phyloP scores from a whole-genome alignment of 495 filamentous ascomycete genomes.

The Podospora pseudopauciseta region DNA sequence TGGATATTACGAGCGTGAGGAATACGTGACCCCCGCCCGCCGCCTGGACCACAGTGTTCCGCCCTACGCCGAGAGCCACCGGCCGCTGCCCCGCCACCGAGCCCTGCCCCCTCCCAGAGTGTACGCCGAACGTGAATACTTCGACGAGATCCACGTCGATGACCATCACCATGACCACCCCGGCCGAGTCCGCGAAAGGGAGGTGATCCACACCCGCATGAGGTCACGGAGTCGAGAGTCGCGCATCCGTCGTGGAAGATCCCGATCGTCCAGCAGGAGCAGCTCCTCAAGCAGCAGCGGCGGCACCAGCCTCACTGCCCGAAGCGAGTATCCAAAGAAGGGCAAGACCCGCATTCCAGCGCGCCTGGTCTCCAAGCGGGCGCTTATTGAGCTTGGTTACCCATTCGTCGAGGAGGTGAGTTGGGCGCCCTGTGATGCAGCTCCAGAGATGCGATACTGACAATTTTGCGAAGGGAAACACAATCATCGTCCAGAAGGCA shows the following conservation, averaged over 20 bases:
- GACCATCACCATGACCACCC: constrained; percentile 60
- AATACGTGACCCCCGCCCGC: constrained; percentile 41
- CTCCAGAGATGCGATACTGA: constrained; percentile 26
- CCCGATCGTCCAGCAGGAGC: constrained; percentile 38
- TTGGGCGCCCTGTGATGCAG: neutral
- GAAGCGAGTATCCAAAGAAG: constrained; percentile 68
- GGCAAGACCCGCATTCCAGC: constrained; percentile 84
- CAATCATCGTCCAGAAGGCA: constrained; percentile 73
- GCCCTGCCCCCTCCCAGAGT: constrained; percentile 45
- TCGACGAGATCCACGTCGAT: constrained; percentile 65
- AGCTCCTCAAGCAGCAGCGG: constrained; percentile 42
- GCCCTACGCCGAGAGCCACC: constrained; percentile 47
- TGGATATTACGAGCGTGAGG: constrained; percentile 46
- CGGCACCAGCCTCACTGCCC: constrained; percentile 43
- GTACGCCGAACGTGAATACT: constrained; percentile 50
- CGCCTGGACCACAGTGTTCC: constrained; percentile 44
- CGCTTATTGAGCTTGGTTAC: constrained; percentile 79
- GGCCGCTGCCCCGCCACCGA: constrained; percentile 45
- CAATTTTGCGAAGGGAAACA: constrained; percentile 57
- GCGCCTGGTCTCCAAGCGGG: constrained; percentile 68
- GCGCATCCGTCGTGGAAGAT: constrained; percentile 30
- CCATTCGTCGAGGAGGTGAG: constrained; percentile 81
- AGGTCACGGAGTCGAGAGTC: constrained; percentile 37
- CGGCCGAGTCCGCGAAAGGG: constrained; percentile 52
- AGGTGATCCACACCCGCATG: constrained; percentile 41